Evolutionary conservation across 2,329 filamentous ascomycete genomes (phyloP).

Genomic region (Raffaelea albimanens): DNA sequence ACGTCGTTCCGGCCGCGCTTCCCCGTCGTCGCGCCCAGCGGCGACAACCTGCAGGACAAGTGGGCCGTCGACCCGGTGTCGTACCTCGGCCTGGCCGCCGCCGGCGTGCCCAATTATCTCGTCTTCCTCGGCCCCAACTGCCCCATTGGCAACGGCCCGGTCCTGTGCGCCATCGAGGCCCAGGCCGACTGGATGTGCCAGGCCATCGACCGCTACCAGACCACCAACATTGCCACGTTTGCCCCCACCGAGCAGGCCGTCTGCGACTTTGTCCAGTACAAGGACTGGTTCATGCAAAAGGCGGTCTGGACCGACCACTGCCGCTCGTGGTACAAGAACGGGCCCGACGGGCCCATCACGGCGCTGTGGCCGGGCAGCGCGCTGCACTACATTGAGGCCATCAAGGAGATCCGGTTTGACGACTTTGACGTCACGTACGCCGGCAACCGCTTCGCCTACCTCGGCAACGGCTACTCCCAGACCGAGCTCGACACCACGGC

Average conservation of each 20-base stretch:
- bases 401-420: constrained; percentile 21
- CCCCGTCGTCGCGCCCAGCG: constrained; percentile 9
- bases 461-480: constrained; percentile 31
- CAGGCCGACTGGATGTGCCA: constrained; percentile 34
- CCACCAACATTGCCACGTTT: constrained; percentile 31
- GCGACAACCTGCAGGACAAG: constrained; percentile 13
- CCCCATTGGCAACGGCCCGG: constrained; percentile 12
- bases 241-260: constrained; percentile 8
- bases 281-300: constrained; percentile 20
- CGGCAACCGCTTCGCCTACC: constrained; percentile 13
- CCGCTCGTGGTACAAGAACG: constrained; percentile 19
- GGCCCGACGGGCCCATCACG: constrained; percentile 15
- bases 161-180: constrained; percentile 13
- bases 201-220: constrained; percentile 40
- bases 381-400: constrained; percentile 19
- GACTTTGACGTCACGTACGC: constrained; percentile 19
- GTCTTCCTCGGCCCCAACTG: constrained; percentile 18
- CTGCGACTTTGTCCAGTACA: constrained; percentile 19
- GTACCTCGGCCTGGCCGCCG: constrained; percentile 19
- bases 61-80: constrained; percentile 25
- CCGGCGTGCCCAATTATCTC: constrained; percentile 19
- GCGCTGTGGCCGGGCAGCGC: constrained; percentile 16
- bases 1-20: constrained; percentile 25
- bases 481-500: constrained; percentile 29
- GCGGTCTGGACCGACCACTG: constrained; percentile 21